Percentiles rank a stretch among this genome's conserved stretches.
phyloP scores from a whole-genome alignment of 768 basidiomycete species.

The Mycena indigotica region DNA sequence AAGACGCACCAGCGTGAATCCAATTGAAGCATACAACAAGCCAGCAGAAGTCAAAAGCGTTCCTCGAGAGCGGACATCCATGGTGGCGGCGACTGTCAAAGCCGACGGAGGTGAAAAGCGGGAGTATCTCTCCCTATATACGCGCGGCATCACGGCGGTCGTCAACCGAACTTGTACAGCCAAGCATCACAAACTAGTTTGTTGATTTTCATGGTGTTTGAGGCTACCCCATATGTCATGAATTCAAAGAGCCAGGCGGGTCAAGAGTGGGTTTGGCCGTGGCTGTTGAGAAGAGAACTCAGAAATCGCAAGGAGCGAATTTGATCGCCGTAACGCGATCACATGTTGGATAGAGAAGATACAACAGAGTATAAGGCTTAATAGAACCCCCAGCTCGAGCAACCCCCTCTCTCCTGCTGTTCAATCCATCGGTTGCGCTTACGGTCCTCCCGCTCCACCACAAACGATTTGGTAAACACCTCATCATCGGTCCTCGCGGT shows the following conservation, averaged over 20 bases:
- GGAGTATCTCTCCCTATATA: background rate
- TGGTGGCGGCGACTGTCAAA: slow-evolving; percentile 22
- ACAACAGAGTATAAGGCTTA: no score
- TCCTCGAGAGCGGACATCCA: slow-evolving; percentile 21
- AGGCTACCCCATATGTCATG: background rate
- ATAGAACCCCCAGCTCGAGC: no score
- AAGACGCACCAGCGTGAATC: slow-evolving; percentile 21
- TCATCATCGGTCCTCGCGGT: no score
- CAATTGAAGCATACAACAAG: slow-evolving; percentile 17
- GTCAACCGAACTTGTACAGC: background rate
- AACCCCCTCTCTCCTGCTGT: no score
- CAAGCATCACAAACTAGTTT: background rate
- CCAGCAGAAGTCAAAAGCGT: slow-evolving; percentile 16
- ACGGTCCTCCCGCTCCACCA: no score
- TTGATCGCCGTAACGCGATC: no score
- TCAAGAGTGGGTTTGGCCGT: background rate
- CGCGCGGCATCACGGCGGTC: background rate
- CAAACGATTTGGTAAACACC: no score
- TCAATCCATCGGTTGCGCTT: no score
- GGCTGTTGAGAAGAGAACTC: no score
- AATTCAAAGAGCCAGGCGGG: background rate
- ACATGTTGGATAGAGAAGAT: no score
- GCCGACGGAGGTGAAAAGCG: slow-evolving; percentile 5
- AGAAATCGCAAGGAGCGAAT: no score
- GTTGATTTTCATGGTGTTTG: background rate